Evolutionary conservation across 495 filamentous ascomycete genomes (phyloP), one percentile per base, ranked within the genome.

Genomic region (Aspergillus taichungensis): DNA sequence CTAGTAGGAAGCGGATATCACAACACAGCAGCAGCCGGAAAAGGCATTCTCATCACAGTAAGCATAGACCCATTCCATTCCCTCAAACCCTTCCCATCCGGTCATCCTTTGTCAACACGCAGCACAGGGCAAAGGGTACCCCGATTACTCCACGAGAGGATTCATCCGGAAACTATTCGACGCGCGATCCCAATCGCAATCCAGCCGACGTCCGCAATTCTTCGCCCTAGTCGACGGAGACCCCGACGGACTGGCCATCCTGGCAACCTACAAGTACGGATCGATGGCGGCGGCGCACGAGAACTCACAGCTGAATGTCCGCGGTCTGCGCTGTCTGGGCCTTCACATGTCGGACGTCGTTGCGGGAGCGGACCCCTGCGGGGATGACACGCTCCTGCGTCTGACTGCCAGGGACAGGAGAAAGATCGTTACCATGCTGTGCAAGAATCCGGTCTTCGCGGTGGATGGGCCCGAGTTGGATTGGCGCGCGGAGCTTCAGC

Each of bases 231-330:
- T 89, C 1, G 92, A 98, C 56, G 85, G 80, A 43, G 91, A 97
- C 51, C 86, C 94, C 1, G 78, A 95, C 50, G 92, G 92, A 0
- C 73, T 98, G 40, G 74, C 75, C 5, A 96, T 98, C 45, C 74
- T 92, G 63, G 82, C 83, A 9, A 94, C 82, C 4, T 97, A 95
- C 69, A 88, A 86, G 52, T 73, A 86, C 50, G 88, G 89, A n/a
- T 94, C 89, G 27, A 66, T 70, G 37, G 73, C 74, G 0, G 75
- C 94, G 5, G 64, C 79, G 0, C 85, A 92, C 54, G 86, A 95
- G 50, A 81, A 76, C 37, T 64, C 68, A 10, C 66, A 68, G 8
- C 59, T 84, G 2, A 77, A 69, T 6, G 64, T 84, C 0, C 77
- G 80, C 1, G 43, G 50, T 2, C 59, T 95, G 3, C 59, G 68